These are phyloP conservation scores for Adansonia grandidieri DNA, from an alignment of 441 rosid genomes.

Conservation along the genomic window DNA sequence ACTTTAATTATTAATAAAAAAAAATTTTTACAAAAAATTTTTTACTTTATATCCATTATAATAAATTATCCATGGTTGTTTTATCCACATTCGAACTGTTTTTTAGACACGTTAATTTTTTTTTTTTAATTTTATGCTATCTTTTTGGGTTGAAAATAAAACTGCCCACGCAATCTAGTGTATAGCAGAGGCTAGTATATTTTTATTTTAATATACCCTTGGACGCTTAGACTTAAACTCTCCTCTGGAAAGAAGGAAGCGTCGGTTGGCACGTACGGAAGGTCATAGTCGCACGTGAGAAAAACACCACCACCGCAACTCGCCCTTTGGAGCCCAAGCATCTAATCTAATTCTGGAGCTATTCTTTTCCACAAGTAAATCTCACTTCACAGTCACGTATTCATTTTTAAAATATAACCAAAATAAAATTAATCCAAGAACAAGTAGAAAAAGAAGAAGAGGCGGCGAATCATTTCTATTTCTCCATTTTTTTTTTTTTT, in stretches of 20 bases:
- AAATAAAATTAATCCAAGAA: neutral
- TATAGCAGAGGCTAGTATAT: no score
- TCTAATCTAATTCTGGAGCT: neutral
- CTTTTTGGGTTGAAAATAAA: no score
- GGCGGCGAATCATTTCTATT: neutral
- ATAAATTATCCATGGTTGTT: no score
- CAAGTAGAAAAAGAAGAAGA: neutral
- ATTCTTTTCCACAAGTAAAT: neutral
- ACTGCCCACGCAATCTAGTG: no score
- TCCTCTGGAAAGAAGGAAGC: conserved; percentile 33
- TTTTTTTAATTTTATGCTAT: no score
- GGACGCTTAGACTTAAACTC: no score
- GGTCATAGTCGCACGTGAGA: conserved; percentile 57
- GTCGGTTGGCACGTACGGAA: conserved; percentile 77
- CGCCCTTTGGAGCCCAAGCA: neutral
- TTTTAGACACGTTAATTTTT: no score
- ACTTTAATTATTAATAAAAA: no score
- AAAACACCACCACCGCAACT: conserved; percentile 23
- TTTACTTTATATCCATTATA: no score
- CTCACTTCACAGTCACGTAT: neutral
- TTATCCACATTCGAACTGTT: no score
- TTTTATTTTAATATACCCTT: no score
- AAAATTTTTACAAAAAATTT: no score
- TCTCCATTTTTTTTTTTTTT: neutral
- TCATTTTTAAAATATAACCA: neutral